phyloP scores from a whole-genome alignment of 768 basidiomycete genomes.

The Chalciporus chontae region DNA sequence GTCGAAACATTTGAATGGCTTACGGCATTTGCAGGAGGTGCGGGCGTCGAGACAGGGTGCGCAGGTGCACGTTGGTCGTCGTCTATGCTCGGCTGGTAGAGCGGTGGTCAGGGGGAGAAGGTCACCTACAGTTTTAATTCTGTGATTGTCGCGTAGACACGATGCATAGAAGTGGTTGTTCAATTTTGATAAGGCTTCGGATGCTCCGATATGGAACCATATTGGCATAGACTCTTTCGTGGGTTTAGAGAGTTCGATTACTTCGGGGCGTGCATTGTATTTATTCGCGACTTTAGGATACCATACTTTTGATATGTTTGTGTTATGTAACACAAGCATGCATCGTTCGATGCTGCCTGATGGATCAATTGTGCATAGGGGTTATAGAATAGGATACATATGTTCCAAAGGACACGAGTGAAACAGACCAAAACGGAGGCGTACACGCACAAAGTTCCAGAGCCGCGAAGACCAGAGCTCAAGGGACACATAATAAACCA shows the following conservation, averaged over 20 bases:
- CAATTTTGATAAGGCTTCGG: neutral
- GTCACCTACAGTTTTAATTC: neutral
- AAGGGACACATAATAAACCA: neutral
- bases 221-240: neutral
- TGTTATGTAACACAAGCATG: no score
- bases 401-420: no score
- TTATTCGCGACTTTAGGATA: neutral
- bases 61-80: neutral
- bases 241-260: neutral
- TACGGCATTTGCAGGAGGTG: neutral
- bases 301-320: no score
- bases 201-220: neutral
- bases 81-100: neutral
- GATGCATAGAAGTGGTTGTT: neutral
- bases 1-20: neutral
- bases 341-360: no score
- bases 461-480: no score
- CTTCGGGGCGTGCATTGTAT: neutral
- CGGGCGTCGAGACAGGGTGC: neutral
- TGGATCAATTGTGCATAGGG: no score
- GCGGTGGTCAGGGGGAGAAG: neutral
- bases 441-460: no score
- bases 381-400: no score
- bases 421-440: no score
- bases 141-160: neutral